These are phyloP conservation scores for Heteromeles arbutifolia DNA, from an alignment of 306 rosid genomes.

Conservation along the genomic window DNA sequence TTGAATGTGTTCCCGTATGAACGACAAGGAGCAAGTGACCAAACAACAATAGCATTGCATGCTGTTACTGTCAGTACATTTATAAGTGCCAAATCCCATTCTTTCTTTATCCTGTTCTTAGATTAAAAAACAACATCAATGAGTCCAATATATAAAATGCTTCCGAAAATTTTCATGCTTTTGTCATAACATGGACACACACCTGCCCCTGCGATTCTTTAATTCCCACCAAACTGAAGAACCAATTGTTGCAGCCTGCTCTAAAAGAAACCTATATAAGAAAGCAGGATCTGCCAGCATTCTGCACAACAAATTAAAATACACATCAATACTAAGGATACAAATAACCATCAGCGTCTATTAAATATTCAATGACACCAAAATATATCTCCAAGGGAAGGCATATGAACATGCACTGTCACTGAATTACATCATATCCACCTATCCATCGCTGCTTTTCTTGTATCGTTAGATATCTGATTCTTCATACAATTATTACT, in stretches of 20 bases:
- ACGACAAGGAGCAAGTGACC: conserved; percentile 99
- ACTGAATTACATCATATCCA: neutral
- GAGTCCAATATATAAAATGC: conserved; percentile 11
- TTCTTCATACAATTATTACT: neutral
- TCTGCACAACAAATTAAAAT: conserved; percentile 43
- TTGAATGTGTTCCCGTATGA: conserved; percentile 92
- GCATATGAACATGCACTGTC: neutral
- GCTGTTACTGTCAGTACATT: conserved; percentile 91
- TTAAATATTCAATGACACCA: conserved; percentile 10
- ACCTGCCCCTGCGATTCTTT: conserved; percentile 88
- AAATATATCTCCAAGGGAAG: neutral
- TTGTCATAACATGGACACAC: conserved; percentile 3
- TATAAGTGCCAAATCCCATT: conserved; percentile 95
- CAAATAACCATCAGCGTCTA: neutral
- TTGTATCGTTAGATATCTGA: neutral
- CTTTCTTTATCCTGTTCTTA: conserved; percentile 80
- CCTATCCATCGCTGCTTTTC: neutral
- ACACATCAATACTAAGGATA: conserved; percentile 2
- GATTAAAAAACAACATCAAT: conserved; percentile 7
- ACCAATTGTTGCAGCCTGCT: conserved; percentile 79
- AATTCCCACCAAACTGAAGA: conserved; percentile 90
- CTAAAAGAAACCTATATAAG: conserved; percentile 69
- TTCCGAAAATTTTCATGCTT: conserved; percentile 10
- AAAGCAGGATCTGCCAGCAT: conserved; percentile 98
- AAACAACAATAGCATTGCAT: conserved; percentile 93